Evolutionary conservation across 1,284 basidiomycete genomes (phyloP), one percentile per base, ranked within the genome.

Genomic region (Leccinum fallax): DNA sequence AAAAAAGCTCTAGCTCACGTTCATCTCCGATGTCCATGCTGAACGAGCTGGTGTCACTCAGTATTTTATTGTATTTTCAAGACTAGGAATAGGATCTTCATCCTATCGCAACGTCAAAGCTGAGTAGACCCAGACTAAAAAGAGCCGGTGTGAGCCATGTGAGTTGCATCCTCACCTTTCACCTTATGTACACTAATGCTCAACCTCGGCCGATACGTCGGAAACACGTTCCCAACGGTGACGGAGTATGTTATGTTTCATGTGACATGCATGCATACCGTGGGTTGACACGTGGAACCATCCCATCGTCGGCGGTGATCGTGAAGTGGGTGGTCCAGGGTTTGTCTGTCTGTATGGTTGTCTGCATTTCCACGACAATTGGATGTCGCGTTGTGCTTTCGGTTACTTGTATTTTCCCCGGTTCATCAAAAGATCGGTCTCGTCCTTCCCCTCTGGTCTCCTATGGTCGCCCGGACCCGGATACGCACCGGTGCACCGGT

Each of bases 11-110:
- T 30, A 11, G 21, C 52, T 49, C 62, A 63, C 59, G 59, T 62
- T 63, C 63, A 63, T 63, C 43, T 65, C 63, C 63, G 63, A 54
- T 26, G 65, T 53, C 62, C 28, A 30, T 53, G 10, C 19, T 40
- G 26, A 36, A 55, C 28, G 10, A 16, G 19, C 28, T 46, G 11
- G 24, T 24, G 24, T 3, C 13, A 8, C 16, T 10, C 26, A n/a
- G 10, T n/a, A 30, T 38, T 46, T 38, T 36, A 10, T 26, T 19
- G 8, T 30, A 26, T 52, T 30, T 53, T 11, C 28, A 8, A 11
- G 16, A 54, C 60, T 21, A 19, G 24, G 38, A 34, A 16, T 30
- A 51, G 26, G 15, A 10, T 48, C 26, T 16, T 60, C 2, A 40
- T 19, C 36, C 11, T 19, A 19, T 21, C 26, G 6, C 34, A 13